Percentiles rank a stretch among this genome's conserved stretches.
Conservation (phyloP, 441 rosid genomes). For the Lagerstroemia fauriei region DNA sequence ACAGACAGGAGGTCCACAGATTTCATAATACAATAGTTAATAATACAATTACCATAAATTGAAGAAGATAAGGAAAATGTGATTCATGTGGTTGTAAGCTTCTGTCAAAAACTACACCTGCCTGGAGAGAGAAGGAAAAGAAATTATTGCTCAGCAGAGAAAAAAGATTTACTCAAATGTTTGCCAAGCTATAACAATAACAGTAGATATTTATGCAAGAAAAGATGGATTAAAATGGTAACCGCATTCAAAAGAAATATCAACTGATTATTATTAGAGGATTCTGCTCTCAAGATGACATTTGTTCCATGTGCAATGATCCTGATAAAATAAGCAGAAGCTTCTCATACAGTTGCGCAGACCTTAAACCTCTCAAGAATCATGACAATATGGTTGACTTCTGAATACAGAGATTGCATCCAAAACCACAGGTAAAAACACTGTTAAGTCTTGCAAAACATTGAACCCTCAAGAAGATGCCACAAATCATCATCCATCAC, state of each 20-base stretch:
- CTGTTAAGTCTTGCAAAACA: not conserved
- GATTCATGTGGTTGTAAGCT: conserved; percentile 91
- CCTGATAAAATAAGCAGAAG: not conserved
- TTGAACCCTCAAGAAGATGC: not conserved
- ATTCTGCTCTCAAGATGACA: not conserved
- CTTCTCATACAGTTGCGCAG: not conserved
- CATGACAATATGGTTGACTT: not conserved
- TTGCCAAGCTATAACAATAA: not conserved
- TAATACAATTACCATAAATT: conserved; percentile 65
- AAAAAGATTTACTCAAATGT: not conserved
- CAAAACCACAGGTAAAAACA: not conserved
- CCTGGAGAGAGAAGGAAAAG: conserved; percentile 42
- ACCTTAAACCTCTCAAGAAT: not conserved
- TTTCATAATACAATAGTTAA: not conserved
- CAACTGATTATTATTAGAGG: not conserved
- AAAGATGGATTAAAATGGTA: not conserved
- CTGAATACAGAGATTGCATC: not conserved
- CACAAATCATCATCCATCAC: not conserved
- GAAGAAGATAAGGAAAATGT: conserved; percentile 87
- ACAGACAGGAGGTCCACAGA: not conserved
- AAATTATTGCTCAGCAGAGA: not conserved
- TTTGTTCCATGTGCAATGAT: not conserved
- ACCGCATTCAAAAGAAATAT: not conserved
- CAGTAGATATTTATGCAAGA: not conserved
- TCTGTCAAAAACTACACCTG: conserved; percentile 73